phyloP scores from a whole-genome alignment of 768 basidiomycete genomes.

The Termitomyces sp. region DNA sequence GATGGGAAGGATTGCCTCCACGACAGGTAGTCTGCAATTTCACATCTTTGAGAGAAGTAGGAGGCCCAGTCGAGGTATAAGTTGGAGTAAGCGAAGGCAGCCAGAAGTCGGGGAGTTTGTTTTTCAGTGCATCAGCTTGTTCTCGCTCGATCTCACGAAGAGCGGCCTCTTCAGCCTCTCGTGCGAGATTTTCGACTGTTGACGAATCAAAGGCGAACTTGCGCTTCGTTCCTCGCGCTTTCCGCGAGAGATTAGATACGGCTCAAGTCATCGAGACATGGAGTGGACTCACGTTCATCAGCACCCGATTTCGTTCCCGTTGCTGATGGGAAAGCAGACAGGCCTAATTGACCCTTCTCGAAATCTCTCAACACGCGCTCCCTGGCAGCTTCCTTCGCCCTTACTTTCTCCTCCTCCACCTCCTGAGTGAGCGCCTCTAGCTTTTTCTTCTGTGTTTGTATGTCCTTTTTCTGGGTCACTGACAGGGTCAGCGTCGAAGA shows the following conservation, averaged over 20 bases:
- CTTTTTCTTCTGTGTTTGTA: conserved; percentile 84
- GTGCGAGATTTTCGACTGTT: conserved; percentile 65
- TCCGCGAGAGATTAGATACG: background rate
- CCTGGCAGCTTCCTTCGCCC: conserved; percentile 69
- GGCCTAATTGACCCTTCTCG: conserved; percentile 77
- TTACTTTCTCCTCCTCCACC: conserved; percentile 74
- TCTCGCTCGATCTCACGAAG: conserved; percentile 79
- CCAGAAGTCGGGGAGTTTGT: conserved; percentile 97
- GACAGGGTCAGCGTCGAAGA: conserved; percentile 13
- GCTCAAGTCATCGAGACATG: background rate
- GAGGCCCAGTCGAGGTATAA: conserved; percentile 58
- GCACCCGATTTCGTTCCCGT: conserved; percentile 37
- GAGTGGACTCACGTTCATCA: conserved; percentile 28
- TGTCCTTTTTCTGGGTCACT: conserved; percentile 90
- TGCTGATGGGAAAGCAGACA: conserved; percentile 45
- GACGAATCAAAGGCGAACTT: conserved; percentile 54
- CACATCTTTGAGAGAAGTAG: conserved; percentile 69
- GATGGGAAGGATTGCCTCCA: conserved; percentile 75
- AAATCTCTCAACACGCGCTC: conserved; percentile 90
- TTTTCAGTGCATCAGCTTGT: conserved; percentile 78
- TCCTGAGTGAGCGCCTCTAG: conserved; percentile 74
- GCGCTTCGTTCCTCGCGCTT: conserved; percentile 5
- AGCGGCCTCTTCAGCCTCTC: conserved; percentile 88
- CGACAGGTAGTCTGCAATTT: conserved; percentile 89
- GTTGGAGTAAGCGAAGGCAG: conserved; percentile 90